Evolutionary conservation across 2,329 filamentous ascomycete species (phyloP).

Genomic region (Penicillium sp.): DNA sequence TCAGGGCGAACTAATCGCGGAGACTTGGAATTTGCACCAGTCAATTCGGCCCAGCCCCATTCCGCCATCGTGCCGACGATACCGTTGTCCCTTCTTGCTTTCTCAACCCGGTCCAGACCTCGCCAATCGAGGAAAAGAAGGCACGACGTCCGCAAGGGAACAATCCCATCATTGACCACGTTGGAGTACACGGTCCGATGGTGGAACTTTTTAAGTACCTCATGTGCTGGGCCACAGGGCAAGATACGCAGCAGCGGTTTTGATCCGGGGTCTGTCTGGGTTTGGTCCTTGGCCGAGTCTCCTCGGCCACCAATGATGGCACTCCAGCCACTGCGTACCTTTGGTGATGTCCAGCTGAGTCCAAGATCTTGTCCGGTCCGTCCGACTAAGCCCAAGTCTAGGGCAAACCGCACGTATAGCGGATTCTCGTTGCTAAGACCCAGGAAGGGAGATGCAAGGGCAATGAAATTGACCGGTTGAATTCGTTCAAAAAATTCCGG

Average conservation of each 20-base stretch:
- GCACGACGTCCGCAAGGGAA: conserved; percentile 92
- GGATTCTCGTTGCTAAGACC: conserved; percentile 97
- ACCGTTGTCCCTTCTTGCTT: conserved; percentile 88
- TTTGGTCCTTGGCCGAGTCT: conserved; percentile 61
- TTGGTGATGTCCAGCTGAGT: conserved; percentile 88
- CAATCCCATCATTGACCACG: conserved; percentile 96
- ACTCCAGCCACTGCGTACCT: conserved; percentile 85
- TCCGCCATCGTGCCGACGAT: conserved; percentile 90
- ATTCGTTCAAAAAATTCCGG: conserved; percentile 88
- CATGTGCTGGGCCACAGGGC: conserved; percentile 88
- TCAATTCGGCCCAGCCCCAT: conserved; percentile 94
- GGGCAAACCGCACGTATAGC: conserved; percentile 92
- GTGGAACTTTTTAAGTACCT: conserved; percentile 82
- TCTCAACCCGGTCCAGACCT: conserved; percentile 89
- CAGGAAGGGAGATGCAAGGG: conserved; percentile 84
- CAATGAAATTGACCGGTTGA: conserved; percentile 86
- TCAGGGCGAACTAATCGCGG: conserved; percentile 49
- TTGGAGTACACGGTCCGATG: conserved; percentile 95
- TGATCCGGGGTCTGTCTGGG: conserved; percentile 72
- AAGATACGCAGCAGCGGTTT: conserved; percentile 89
- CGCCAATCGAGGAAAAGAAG: conserved; percentile 97
- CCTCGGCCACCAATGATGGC: conserved; percentile 83
- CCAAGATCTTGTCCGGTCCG: conserved; percentile 94
- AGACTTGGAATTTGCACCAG: conserved; percentile 67
- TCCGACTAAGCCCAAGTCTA: conserved; percentile 96